Conservation (phyloP, 257 asterid species). For the Hygrophila difformis region DNA sequence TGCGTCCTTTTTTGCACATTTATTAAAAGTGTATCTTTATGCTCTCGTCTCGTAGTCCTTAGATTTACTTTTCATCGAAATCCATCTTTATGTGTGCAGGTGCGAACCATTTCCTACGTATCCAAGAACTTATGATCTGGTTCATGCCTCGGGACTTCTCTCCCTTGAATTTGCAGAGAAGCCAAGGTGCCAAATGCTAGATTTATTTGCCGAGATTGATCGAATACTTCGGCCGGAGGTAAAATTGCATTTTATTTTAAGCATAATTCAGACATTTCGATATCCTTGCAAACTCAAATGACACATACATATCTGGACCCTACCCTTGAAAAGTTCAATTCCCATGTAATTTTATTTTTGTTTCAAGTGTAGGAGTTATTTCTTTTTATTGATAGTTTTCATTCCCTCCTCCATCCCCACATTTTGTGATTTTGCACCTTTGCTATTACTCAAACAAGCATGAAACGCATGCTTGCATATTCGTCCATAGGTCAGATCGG, state of each 20-base stretch:
- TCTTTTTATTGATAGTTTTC: too few relatives aligned
- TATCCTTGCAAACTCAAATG: slow-evolving; percentile 80
- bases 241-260: too few relatives aligned
- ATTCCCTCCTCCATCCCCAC: too few relatives aligned
- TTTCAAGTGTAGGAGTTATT: too few relatives aligned
- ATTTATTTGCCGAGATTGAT: slow-evolving; percentile 76
- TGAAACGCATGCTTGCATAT: too few relatives aligned
- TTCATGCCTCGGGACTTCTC: slow-evolving; percentile 85
- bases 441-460: too few relatives aligned
- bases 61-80: slow-evolving; percentile 1
- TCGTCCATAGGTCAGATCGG: too few relatives aligned
- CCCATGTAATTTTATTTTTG: too few relatives aligned
- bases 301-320: slow-evolving; percentile 82
- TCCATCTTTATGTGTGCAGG: slow-evolving; percentile 34
- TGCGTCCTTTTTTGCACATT: not conserved
- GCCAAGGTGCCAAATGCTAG: slow-evolving; percentile 68
- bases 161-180: slow-evolving; percentile 74
- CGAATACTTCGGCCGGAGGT: slow-evolving; percentile 99
- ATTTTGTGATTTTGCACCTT: too few relatives aligned
- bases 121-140: slow-evolving; percentile 95
- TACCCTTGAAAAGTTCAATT: too few relatives aligned
- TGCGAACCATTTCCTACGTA: slow-evolving; percentile 96
- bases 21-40: not conserved
- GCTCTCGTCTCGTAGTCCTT: not conserved
- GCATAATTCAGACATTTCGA: slow-evolving; percentile 71